Conservation (phyloP, 345 rosid genomes). For the Ceriops tagal region DNA sequence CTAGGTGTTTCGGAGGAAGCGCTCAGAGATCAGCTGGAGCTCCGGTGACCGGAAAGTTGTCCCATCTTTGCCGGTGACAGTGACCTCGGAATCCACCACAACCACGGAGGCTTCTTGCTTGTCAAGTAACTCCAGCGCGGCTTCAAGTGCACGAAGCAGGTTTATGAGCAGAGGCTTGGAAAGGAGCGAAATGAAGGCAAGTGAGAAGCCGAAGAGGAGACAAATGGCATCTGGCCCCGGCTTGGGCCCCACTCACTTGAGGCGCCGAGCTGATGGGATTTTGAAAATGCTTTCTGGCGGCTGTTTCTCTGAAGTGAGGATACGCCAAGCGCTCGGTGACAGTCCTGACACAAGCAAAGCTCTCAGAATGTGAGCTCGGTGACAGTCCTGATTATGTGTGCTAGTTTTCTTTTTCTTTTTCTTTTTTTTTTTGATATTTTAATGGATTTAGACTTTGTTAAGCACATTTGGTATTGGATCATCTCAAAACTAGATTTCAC, state of each 20-base stretch:
- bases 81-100: constrained; percentile 36
- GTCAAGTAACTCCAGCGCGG: constrained; percentile 55
- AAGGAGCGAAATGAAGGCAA: constrained; percentile 13
- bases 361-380: constrained; percentile 58
- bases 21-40: constrained; percentile 42
- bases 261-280: constrained; percentile 67
- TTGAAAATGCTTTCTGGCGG: constrained; percentile 63
- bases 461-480: no score
- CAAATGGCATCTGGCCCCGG: constrained; percentile 15
- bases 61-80: constrained; percentile 16
- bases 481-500: no score
- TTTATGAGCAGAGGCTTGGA: constrained; percentile 3
- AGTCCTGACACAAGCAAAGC: constrained; percentile 99
- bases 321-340: constrained; percentile 75
- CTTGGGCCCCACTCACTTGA: constrained; percentile 39
- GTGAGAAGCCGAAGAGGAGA: constrained; percentile 25
- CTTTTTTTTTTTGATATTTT: no score
- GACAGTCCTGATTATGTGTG: no score
- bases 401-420: no score
- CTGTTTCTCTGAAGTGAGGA: constrained; percentile 59
- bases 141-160: constrained; percentile 39
- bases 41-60: constrained; percentile 17
- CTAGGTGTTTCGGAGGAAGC: constrained; percentile 55
- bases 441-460: no score
- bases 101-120: constrained; percentile 43